Conservation (phyloP, 352 stramenopile species). For the Phytophthora pistaciae region DNA sequence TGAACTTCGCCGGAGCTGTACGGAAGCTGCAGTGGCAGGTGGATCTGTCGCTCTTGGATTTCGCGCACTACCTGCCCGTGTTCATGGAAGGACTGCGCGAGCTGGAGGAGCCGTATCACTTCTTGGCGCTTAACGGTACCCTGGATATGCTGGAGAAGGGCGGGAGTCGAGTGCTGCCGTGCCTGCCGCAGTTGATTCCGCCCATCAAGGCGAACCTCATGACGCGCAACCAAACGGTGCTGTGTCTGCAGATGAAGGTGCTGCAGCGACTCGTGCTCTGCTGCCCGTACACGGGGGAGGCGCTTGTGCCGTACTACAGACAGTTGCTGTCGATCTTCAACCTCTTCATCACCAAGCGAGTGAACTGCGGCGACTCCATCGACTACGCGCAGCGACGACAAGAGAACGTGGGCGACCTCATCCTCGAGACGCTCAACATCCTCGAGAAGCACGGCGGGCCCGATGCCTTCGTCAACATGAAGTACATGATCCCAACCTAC, state of each 20-base stretch:
- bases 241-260: slow-evolving; percentile 84
- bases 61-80: slow-evolving; percentile 89
- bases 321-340: slow-evolving; percentile 94
- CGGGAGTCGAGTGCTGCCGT: slow-evolving; percentile 67
- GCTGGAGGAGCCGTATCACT: slow-evolving; percentile 85
- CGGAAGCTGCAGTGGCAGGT: slow-evolving; percentile 81
- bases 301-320: slow-evolving; percentile 93
- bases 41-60: slow-evolving; percentile 80
- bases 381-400: slow-evolving; percentile 92
- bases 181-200: slow-evolving; percentile 55
- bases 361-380: slow-evolving; percentile 95
- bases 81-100: slow-evolving; percentile 95
- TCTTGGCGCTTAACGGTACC: slow-evolving; percentile 80
- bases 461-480: slow-evolving; percentile 96
- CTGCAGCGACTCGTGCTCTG: slow-evolving; percentile 74
- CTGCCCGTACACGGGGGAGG: slow-evolving; percentile 85
- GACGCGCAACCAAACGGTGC: slow-evolving; percentile 76
- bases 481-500: slow-evolving; percentile 98
- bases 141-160: slow-evolving; percentile 88
- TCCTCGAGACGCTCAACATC: slow-evolving; percentile 91
- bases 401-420: slow-evolving; percentile 90
- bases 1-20: slow-evolving; percentile 80
- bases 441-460: slow-evolving; percentile 86
- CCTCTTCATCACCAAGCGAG: slow-evolving; percentile 90
- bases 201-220: slow-evolving; percentile 91